Evolutionary conservation across 805 yeast genomes (phyloP).

Genomic region (Zygoascus biomembranicola): DNA sequence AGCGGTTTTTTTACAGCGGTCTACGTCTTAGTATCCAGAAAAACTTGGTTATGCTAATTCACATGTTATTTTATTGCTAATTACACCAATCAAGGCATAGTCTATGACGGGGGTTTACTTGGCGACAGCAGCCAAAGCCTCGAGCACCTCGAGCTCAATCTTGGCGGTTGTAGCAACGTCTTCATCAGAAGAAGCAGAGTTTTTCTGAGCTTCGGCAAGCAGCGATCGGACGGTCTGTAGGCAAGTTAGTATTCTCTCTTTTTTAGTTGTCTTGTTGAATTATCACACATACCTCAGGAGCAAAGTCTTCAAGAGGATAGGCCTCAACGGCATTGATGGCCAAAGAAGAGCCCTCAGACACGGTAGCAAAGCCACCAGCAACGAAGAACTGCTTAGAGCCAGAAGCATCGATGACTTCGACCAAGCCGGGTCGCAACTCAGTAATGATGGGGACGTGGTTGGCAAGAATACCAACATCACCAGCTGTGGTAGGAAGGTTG

Average conservation of each 20-base stretch:
- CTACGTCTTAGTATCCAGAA: no score
- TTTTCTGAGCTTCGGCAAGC: constrained; percentile 91
- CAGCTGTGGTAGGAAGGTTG: constrained; percentile 90
- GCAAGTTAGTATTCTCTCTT: background rate
- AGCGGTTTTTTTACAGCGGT: background rate
- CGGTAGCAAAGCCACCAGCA: constrained; percentile 94
- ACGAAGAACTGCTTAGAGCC: constrained; percentile 78
- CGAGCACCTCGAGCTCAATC: constrained; percentile 92
- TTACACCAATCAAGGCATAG: background rate
- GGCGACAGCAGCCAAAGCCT: constrained; percentile 80
- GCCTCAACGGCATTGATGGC: constrained; percentile 94
- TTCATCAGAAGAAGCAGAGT: constrained; percentile 73
- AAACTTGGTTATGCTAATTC: no score
- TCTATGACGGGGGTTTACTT: constrained; percentile 34
- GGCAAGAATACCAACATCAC: constrained; percentile 94
- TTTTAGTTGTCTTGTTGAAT: background rate
- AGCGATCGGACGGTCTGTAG: constrained; percentile 57
- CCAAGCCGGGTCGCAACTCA: constrained; percentile 92
- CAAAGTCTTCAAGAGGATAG: constrained; percentile 80
- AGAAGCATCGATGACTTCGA: constrained; percentile 77
- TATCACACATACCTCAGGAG: constrained; percentile 37
- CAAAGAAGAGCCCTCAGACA: constrained; percentile 87
- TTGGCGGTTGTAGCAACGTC: constrained; percentile 88
- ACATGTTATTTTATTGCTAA: background rate
- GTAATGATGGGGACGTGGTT: constrained; percentile 97